phyloP scores from a whole-genome alignment of 192 early-diverging fungal genomes.

The Coemansia guatemalensis region DNA sequence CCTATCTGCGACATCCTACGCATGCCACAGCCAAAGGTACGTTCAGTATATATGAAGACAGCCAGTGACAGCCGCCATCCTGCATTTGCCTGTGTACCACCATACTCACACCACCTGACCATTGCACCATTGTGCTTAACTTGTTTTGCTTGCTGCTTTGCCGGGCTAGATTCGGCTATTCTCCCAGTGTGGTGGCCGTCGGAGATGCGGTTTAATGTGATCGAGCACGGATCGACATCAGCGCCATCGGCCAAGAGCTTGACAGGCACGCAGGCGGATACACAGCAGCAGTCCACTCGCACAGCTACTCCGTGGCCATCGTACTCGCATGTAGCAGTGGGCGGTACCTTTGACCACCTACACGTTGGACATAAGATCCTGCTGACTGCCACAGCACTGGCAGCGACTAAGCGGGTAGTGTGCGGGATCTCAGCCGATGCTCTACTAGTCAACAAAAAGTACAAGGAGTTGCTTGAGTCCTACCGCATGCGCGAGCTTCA shows the following conservation, averaged over 20 bases:
- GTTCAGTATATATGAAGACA: not conserved
- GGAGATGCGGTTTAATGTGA: slow-evolving; percentile 14
- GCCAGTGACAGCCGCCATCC: not conserved
- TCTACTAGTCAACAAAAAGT: slow-evolving; percentile 72
- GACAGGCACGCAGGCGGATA: not conserved
- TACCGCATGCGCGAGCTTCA: slow-evolving; percentile 59
- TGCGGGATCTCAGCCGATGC: slow-evolving; percentile 71
- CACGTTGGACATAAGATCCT: slow-evolving; percentile 95
- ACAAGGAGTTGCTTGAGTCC: slow-evolving; percentile 66
- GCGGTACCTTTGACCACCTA: slow-evolving; percentile 98
- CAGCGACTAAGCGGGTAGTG: slow-evolving; percentile 63
- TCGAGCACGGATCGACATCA: not conserved
- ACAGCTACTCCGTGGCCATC: slow-evolving; percentile 27
- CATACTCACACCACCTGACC: not conserved
- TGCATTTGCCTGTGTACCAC: not conserved
- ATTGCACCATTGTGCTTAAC: not conserved
- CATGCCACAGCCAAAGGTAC: slow-evolving; percentile 20
- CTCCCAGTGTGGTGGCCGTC: slow-evolving; percentile 47
- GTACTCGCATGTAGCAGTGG: slow-evolving; percentile 57
- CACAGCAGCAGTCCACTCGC: slow-evolving; percentile 6
- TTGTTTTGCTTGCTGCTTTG: not conserved
- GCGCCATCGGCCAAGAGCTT: not conserved
- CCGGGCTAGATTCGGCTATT: slow-evolving; percentile 8
- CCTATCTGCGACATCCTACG: slow-evolving; percentile 17
- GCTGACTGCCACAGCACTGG: slow-evolving; percentile 74